Conservation (phyloP, 192 early-diverging fungal genomes). For the Lobosporangium transversale region DNA sequence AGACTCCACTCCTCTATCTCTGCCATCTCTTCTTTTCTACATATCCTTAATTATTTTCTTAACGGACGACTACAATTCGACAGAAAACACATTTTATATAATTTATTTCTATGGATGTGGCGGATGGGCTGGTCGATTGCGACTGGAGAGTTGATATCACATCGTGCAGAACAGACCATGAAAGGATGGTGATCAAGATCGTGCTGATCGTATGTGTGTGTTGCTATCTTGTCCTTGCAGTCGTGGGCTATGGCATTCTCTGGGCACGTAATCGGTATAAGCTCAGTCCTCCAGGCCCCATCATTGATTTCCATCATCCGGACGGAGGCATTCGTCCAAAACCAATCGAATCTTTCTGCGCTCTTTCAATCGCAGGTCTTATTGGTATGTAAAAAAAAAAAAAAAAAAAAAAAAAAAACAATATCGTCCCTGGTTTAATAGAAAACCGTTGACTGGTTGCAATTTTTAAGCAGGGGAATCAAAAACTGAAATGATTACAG, state of each 20-base stretch:
- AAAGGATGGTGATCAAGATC: constrained; percentile 5
- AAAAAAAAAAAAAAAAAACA: no score
- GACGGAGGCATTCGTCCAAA: constrained; percentile 52
- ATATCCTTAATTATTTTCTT: neutral
- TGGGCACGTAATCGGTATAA: constrained; percentile 40
- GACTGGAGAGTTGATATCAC: constrained; percentile 51
- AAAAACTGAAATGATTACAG: no score
- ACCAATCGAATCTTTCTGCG: constrained; percentile 50
- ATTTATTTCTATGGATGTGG: constrained; percentile 40
- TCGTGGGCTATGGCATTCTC: constrained; percentile 44
- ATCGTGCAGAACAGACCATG: constrained; percentile 30
- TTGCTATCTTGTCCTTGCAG: constrained; percentile 29
- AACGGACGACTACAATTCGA: neutral
- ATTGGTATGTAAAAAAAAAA: no score
- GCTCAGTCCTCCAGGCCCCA: constrained; percentile 43
- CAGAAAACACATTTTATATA: no score
- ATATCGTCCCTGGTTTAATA: no score
- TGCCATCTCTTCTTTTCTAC: neutral
- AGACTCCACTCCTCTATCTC: neutral
- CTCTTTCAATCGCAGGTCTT: constrained; percentile 38
- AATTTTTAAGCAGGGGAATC: no score
- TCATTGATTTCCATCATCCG: constrained; percentile 46
- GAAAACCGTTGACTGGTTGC: no score
- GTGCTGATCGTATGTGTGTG: constrained; percentile 39
- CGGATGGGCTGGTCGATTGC: constrained; percentile 40